Conservation (phyloP, 208 protist species). For the Leishmania turanica region DNA sequence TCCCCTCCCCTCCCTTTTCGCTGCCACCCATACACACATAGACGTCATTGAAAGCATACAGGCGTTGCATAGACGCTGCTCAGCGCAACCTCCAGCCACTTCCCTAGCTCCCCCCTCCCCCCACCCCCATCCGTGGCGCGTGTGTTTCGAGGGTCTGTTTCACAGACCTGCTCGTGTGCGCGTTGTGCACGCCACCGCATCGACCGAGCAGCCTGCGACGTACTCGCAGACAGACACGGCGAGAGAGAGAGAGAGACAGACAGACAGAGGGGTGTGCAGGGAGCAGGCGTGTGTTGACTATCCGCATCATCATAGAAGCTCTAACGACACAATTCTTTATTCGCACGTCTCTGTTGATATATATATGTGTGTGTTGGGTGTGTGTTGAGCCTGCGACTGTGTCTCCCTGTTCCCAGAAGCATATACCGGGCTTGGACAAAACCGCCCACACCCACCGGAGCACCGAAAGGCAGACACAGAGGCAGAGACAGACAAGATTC, state of each 20-base stretch:
- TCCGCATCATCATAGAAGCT: neutral
- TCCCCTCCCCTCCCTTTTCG: too few relatives aligned
- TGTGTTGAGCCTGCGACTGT: neutral
- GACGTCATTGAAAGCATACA: neutral
- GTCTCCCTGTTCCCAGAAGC: too few relatives aligned
- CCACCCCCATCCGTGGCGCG: neutral
- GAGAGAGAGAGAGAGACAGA: neutral
- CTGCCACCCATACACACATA: neutral
- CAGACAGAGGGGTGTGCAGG: too few relatives aligned
- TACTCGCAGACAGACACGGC: neutral
- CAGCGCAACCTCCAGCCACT: neutral
- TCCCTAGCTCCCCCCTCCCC: neutral
- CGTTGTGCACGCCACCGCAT: neutral
- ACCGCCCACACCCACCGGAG: neutral
- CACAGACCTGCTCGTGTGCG: neutral
- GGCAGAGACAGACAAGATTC: too few relatives aligned
- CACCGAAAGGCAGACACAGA: neutral
- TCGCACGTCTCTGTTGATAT: neutral
- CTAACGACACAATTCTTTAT: neutral
- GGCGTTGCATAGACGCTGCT: neutral
- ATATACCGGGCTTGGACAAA: neutral
- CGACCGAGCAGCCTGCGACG: neutral
- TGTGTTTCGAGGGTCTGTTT: neutral
- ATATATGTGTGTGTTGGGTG: neutral
- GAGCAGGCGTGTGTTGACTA: too few relatives aligned